A percentile compares a stretch with the other conserved stretches of the same genome.
Evolutionary conservation across 1,284 basidiomycete genomes (phyloP).

Genomic region (Puccinia triticina): DNA sequence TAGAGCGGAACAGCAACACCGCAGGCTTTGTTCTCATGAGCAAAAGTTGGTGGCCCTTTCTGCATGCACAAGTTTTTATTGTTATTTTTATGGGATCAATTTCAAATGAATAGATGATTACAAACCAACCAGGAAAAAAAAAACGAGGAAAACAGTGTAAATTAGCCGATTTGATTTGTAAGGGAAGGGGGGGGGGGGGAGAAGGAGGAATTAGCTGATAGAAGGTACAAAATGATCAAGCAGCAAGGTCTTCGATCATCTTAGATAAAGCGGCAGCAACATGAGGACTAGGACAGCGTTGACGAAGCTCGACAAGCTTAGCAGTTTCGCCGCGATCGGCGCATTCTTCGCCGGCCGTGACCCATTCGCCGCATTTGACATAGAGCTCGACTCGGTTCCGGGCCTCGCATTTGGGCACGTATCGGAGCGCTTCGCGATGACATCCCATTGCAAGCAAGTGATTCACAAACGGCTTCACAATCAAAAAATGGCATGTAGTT

Average conservation of each 20-base stretch:
- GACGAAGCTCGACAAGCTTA: constrained; percentile 63
- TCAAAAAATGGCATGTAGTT: neutral
- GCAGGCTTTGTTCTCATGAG: too few species aligned
- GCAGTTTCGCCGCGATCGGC: constrained; percentile 80
- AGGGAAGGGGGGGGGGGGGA: too few species aligned
- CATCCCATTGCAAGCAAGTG: constrained; percentile 74
- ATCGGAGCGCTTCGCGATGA: constrained; percentile 72
- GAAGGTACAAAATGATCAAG: constrained; percentile 7
- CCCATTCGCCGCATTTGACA: constrained; percentile 84
- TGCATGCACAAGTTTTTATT: too few species aligned
- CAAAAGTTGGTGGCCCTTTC: too few species aligned
- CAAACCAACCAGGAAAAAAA: too few species aligned
- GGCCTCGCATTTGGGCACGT: constrained; percentile 78
- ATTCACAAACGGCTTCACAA: constrained; percentile 72
- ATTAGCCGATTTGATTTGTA: too few species aligned
- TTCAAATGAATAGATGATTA: too few species aligned
- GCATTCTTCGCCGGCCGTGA: constrained; percentile 79
- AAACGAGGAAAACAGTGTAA: too few species aligned
- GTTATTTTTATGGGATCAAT: too few species aligned
- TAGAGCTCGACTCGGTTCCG: constrained; percentile 81
- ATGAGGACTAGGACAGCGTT: constrained; percentile 41
- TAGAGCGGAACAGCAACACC: too few species aligned
- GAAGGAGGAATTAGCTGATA: too few species aligned
- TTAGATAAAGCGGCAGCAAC: constrained; percentile 31
- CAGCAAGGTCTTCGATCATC: constrained; percentile 43